These are phyloP conservation scores for Clathrospora elynae DNA, from an alignment of 2,329 filamentous ascomycete species.

Conservation along the genomic window DNA sequence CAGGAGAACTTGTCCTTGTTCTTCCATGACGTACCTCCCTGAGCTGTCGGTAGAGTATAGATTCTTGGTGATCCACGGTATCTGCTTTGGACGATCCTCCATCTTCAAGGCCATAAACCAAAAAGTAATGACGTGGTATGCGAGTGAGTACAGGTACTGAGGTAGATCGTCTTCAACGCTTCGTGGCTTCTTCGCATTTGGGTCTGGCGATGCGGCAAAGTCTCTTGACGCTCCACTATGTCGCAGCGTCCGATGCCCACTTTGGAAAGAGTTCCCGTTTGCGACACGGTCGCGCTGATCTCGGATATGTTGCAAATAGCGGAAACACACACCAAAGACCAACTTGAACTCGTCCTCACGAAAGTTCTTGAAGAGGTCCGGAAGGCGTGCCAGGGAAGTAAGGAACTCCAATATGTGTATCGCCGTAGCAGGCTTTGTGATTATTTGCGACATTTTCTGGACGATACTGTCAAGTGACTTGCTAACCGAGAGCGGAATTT, in stretches of 20 bases:
- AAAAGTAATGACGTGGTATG: conserved; percentile 93
- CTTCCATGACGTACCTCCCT: conserved; percentile 77
- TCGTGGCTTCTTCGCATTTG: conserved; percentile 47
- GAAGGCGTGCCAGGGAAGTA: conserved; percentile 83
- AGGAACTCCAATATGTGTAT: conserved; percentile 96
- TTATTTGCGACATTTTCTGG: conserved; percentile 92
- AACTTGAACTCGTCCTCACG: conserved; percentile 90
- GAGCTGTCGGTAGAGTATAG: conserved; percentile 76
- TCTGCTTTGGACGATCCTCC: conserved; percentile 79
- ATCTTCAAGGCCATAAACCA: conserved; percentile 94
- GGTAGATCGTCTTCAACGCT: conserved; percentile 73
- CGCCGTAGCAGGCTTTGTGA: conserved; percentile 88
- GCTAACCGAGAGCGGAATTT: conserved; percentile 84
- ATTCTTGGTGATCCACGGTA: conserved; percentile 87
- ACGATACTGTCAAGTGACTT: conserved; percentile 85
- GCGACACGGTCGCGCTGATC: conserved; percentile 58
- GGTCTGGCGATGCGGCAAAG: conserved; percentile 34
- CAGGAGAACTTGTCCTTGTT: conserved; percentile 90
- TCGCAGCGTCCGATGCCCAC: conserved; percentile 45
- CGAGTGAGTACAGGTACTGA: conserved; percentile 90
- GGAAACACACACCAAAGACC: conserved; percentile 93
- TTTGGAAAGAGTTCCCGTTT: conserved; percentile 41
- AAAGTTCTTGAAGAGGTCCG: conserved; percentile 84
- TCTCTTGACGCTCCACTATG: conserved; percentile 54
- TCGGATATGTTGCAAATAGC: conserved; percentile 87